A percentile compares a stretch with the other conserved stretches of the same genome.
These are phyloP conservation scores for Stereocaulon alpinum DNA, from an alignment of 495 filamentous ascomycete species.

Conservation along the genomic window DNA sequence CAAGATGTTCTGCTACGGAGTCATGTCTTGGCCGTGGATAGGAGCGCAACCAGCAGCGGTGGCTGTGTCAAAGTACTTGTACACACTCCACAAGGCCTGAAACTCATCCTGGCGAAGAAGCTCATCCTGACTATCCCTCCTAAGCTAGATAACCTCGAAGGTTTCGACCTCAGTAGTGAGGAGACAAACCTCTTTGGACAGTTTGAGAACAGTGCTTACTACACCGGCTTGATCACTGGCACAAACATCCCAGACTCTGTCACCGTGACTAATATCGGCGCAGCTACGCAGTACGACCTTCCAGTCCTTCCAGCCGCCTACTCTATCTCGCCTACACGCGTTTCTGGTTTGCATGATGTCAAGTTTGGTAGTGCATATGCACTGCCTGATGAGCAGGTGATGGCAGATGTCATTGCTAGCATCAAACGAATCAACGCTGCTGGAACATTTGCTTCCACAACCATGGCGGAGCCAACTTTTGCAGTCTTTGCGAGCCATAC, in stretches of 20 bases:
- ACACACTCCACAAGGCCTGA: conserved; percentile 26
- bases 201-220: conserved; percentile 35
- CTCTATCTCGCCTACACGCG: conserved; percentile 18
- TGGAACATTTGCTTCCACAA: conserved; percentile 4
- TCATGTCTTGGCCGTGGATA: conserved; percentile 25
- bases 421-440: conserved; percentile 18
- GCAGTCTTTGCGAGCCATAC: conserved; percentile 21
- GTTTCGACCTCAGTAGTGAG: conserved; percentile 28
- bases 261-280: conserved; percentile 24
- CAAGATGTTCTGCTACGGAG: conserved; percentile 24
- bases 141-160: conserved; percentile 25
- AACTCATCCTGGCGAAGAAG: conserved; percentile 35
- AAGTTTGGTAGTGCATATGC: conserved; percentile 13
- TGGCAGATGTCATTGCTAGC: conserved; percentile 12
- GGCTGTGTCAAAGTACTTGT: conserved; percentile 23
- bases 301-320: conserved; percentile 25
- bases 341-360: conserved; percentile 9
- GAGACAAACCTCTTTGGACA: conserved; percentile 34
- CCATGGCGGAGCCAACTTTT: conserved; percentile 21
- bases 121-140: conserved; percentile 39
- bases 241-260: conserved; percentile 30
- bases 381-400: conserved; percentile 18
- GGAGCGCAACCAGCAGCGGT: conserved; percentile 16
- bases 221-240: conserved; percentile 32
- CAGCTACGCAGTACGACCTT: conserved; percentile 25